Evolutionary conservation across 1,284 basidiomycete species (phyloP).

Genomic region (Papiliotrema terrestris): DNA sequence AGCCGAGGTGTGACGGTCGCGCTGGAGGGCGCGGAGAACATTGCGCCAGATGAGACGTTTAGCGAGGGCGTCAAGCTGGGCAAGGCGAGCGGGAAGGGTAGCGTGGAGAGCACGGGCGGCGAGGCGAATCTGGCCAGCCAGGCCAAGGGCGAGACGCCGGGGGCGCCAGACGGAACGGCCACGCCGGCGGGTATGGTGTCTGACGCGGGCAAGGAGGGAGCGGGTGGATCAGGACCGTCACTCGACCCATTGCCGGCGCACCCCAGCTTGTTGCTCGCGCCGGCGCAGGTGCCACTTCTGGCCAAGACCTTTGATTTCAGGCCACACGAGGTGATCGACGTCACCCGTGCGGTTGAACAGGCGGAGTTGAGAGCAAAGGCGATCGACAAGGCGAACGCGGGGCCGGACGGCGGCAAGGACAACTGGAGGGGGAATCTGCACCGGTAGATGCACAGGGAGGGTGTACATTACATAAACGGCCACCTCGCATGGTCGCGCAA

Average conservation of each 20-base stretch:
- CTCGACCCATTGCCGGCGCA: conserved; percentile 9
- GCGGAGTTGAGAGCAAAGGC: conserved; percentile 34
- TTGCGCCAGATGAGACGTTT: conserved; percentile 28
- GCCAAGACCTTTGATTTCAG: conserved; percentile 39
- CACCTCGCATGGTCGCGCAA: background rate
- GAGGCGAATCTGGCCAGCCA: conserved; percentile 11
- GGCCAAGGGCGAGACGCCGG: conserved; percentile 20
- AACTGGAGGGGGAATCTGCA: background rate
- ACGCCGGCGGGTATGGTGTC: conserved; percentile 26
- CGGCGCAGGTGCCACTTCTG: conserved; percentile 39
- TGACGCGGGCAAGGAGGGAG: conserved; percentile 2
- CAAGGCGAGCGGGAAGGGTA: background rate
- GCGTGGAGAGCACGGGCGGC: conserved; percentile 3
- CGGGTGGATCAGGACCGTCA: conserved; percentile 1
- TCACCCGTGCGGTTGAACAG: conserved; percentile 50
- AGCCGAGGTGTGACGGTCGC: conserved; percentile 4
- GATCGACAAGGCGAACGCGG: conserved; percentile 9
- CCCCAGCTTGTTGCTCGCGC: conserved; percentile 24
- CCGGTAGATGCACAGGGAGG: background rate
- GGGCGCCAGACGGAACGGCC: conserved; percentile 25
- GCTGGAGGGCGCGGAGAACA: conserved; percentile 14
- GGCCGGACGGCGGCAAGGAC: background rate
- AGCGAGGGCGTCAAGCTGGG: background rate
- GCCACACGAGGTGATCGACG: conserved; percentile 45
- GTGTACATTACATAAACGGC: background rate